Conservation (phyloP, 805 yeast species). For the Wickerhamomyces subpelliculosus region DNA sequence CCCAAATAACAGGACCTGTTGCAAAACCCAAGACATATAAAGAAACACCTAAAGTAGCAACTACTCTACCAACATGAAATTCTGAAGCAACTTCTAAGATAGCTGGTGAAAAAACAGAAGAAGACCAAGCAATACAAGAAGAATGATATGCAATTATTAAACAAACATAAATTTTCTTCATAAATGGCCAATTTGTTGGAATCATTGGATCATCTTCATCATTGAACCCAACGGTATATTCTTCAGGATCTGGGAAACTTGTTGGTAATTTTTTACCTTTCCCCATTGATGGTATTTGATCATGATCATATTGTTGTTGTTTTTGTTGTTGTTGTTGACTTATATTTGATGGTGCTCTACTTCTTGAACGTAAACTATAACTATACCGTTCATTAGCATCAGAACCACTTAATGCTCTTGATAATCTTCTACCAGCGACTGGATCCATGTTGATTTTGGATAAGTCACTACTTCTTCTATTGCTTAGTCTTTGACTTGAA, state of each 20-base stretch:
- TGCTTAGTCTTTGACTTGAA: too few species aligned
- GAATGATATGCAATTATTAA: conserved; percentile 41
- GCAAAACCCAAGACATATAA: conserved; percentile 91
- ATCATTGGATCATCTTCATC: conserved; percentile 75
- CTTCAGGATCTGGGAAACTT: conserved; percentile 51
- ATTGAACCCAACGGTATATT: conserved; percentile 66
- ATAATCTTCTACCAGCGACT: conserved; percentile 30
- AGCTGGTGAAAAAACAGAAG: conserved; percentile 74
- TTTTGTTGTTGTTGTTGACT: conserved; percentile 10
- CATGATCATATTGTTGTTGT: conserved; percentile 24
- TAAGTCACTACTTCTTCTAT: too few species aligned
- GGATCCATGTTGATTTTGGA: too few species aligned
- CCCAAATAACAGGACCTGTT: conserved; percentile 86
- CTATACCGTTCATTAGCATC: conserved; percentile 6
- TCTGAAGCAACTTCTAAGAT: conserved; percentile 38
- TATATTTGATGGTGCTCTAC: not conserved
- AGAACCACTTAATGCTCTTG: conserved; percentile 35
- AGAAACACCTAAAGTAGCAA: conserved; percentile 71
- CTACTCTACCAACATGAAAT: conserved; percentile 58
- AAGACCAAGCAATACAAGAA: conserved; percentile 59
- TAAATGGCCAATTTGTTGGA: conserved; percentile 70
- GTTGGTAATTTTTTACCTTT: conserved; percentile 38
- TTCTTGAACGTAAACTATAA: not conserved
- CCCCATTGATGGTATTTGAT: conserved; percentile 56
- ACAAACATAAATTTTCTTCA: conserved; percentile 38